Conservation (phyloP, 768 basidiomycete genomes). For the Phaeotremella fagi region DNA sequence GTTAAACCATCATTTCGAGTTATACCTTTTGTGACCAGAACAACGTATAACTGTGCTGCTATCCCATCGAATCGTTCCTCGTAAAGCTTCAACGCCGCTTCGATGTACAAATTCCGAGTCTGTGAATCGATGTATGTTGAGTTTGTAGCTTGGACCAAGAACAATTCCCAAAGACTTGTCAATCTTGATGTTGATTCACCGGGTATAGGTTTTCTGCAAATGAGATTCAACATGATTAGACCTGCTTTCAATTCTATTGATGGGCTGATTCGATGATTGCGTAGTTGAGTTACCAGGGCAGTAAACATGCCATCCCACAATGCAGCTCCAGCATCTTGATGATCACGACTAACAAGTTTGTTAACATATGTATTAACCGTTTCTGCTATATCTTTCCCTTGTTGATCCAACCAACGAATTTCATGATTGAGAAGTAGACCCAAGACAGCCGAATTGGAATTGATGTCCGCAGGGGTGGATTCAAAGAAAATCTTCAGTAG, state of each 20-base stretch:
- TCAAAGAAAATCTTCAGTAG: too few species aligned
- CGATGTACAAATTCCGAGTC: slow-evolving; percentile 6
- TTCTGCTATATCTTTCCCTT: too few species aligned
- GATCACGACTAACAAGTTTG: too few species aligned
- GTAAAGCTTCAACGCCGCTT: slow-evolving; percentile 9
- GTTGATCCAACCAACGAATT: too few species aligned
- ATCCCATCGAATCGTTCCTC: slow-evolving; percentile 6
- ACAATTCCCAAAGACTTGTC: slow-evolving; percentile 7
- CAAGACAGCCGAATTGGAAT: neutral
- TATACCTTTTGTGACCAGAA: slow-evolving; percentile 1
- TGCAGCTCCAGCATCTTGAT: neutral
- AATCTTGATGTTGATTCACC: neutral
- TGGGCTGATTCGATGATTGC: neutral
- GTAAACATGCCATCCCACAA: neutral
- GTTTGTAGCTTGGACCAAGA: slow-evolving; percentile 1
- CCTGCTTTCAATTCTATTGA: neutral
- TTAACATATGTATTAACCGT: too few species aligned
- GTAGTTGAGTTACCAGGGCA: neutral
- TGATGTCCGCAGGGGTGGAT: neutral
- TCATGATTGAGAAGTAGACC: neutral
- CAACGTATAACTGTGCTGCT: slow-evolving; percentile 4
- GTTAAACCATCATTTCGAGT: neutral
- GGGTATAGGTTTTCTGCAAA: neutral
- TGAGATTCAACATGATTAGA: neutral
- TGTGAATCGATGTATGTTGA: neutral